Conservation (phyloP, 306 rosid species). For the Malus fusca region DNA sequence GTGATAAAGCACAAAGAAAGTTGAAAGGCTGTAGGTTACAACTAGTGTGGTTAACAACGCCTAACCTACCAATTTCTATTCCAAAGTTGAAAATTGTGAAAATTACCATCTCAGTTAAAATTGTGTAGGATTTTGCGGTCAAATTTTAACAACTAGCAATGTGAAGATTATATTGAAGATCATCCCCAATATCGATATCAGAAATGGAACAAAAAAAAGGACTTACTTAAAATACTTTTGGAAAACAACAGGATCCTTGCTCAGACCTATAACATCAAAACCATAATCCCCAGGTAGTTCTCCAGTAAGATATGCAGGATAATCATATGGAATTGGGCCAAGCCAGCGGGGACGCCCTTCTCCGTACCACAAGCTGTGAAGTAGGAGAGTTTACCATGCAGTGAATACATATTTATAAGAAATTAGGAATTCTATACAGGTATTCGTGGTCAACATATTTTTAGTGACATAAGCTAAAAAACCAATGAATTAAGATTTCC, state of each 20-base stretch:
- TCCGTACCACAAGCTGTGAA: conserved; percentile 83
- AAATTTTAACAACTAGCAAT: not conserved
- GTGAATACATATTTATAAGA: not conserved
- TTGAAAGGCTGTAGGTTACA: not conserved
- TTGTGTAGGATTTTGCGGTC: not conserved
- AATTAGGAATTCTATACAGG: not conserved
- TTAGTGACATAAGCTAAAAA: not conserved
- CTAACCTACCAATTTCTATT: not conserved
- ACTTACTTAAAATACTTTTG: conserved; percentile 75
- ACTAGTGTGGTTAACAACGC: not conserved
- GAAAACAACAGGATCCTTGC: conserved; percentile 63
- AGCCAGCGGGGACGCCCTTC: conserved; percentile 86
- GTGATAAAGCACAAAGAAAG: not conserved
- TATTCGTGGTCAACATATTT: not conserved
- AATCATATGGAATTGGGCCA: conserved; percentile 77
- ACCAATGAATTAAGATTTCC: not conserved
- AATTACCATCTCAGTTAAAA: not conserved
- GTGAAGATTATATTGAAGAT: not conserved
- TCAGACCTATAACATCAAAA: conserved; percentile 70
- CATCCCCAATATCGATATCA: not conserved
- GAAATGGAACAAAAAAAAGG: conserved; percentile 3
- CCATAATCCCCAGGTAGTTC: conserved; percentile 91
- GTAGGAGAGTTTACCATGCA: not conserved
- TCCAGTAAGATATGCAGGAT: conserved; percentile 76
- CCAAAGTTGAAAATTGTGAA: not conserved